Evolutionary conservation across 2,329 filamentous ascomycete genomes (phyloP), one percentile per base, ranked within the genome.

Genomic region (Graphiopsis chlorocephala): DNA sequence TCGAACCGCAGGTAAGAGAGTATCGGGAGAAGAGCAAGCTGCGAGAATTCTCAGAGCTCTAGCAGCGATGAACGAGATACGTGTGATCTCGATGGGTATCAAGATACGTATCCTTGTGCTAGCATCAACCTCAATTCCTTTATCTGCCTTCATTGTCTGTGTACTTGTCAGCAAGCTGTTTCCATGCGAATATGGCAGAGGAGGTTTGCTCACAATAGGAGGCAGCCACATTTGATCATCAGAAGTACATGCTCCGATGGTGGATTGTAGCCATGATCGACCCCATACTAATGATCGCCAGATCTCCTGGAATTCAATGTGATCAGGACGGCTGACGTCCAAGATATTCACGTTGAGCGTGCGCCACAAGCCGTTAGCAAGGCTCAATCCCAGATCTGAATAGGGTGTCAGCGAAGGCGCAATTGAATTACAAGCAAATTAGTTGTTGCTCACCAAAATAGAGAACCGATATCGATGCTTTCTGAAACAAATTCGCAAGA

Each of bases 271-370:
- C 59, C 59, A 62, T 17, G 59, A 48, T 12, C 59, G 59, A 11
- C 59, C 48, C 15, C 52, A 62, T 8, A 53, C 59, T 25, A 62
- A 17, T 23, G 59, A 62, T 25, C 59, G 59, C 59, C 59, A 62
- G 6, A 62, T 15, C n/a, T 26, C 33, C 31, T 62, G 59, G 17
- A 53, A 12, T 4, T 62, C 59, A 5, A 62, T 25, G 48, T 62
- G 59, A 28, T 62, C 59, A 2, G 59, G 10, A 17, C 23, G 48
- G 15, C 45, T 15, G 29, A 62, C 38, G 5, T 62, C 59, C 17
- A 62, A 12, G 15, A 15, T 26, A 1, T 55, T 12, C 10, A 35
- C 5, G 12, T 33, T 25, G 23, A 62, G 48, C 12, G 47, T 42
- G 33, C 20, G 23, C 47, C 47, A 62, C 6, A 42, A 23, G 6